phyloP scores from a whole-genome alignment of 768 basidiomycete species.

The Mycena indigotica region DNA sequence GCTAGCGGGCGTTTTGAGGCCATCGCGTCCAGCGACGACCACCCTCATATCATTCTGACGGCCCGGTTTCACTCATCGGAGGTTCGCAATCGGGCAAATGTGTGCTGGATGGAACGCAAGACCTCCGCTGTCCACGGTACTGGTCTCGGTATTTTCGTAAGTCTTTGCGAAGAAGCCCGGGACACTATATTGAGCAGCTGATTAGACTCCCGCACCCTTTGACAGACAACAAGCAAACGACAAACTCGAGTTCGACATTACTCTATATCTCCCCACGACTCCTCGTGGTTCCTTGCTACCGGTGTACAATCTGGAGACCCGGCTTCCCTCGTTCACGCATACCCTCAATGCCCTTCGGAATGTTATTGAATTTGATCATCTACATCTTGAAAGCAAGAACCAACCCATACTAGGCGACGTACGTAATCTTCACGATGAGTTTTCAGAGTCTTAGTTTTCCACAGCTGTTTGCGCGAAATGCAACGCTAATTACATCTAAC shows the following conservation, averaged over 20 bases:
- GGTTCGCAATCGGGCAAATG: conserved; percentile 26
- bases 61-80: conserved; percentile 5
- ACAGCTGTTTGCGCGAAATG: conserved; percentile 35
- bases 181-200: background rate
- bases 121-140: conserved; percentile 28
- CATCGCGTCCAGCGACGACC: conserved; percentile 9
- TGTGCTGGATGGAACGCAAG: conserved; percentile 32
- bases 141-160: conserved; percentile 36
- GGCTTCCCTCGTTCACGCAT: conserved; percentile 45
- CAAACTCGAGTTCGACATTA: conserved; percentile 26
- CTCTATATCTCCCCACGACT: conserved; percentile 27
- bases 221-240: conserved; percentile 13
- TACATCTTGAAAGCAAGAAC: conserved; percentile 41
- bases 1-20: conserved; percentile 22
- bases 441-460: too few relatives aligned
- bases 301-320: conserved; percentile 47
- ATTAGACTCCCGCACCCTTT: conserved; percentile 23
- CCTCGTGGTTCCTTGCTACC: conserved; percentile 25
- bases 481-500: conserved; percentile 39
- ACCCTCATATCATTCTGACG: conserved; percentile 17
- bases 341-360: conserved; percentile 38
- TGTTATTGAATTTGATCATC: conserved; percentile 40
- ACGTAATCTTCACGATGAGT: too few relatives aligned
- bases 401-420: conserved; percentile 38
- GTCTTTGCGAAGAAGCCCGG: conserved; percentile 1